A percentile compares a stretch with the other conserved stretches of the same genome.
Conservation (phyloP, 2,329 filamentous ascomycete genomes). For the Trichoderma atrobrunneum region DNA sequence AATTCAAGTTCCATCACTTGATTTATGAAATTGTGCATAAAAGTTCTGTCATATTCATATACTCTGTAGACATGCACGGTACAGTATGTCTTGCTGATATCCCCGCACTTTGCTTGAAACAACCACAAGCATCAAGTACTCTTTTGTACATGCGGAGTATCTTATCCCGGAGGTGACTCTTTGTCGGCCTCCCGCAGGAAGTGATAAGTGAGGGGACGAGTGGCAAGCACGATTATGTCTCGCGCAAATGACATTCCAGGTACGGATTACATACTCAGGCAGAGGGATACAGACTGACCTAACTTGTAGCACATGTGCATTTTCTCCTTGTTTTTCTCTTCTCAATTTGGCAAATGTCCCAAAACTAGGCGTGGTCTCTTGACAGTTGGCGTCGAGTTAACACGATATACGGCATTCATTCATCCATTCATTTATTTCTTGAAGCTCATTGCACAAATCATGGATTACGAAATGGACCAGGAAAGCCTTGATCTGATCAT, state of each 20-base stretch:
- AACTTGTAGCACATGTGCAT: not conserved
- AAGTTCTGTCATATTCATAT: not conserved
- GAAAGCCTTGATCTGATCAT: slow-evolving; percentile 23
- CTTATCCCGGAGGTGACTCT: not conserved
- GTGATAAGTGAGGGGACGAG: not conserved
- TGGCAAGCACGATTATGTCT: not conserved
- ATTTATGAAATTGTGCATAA: not conserved
- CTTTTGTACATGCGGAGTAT: not conserved
- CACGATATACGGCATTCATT: too few relatives aligned
- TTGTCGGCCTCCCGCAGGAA: not conserved
- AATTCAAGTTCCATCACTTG: not conserved
- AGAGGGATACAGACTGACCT: not conserved
- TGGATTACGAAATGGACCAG: slow-evolving; percentile 9
- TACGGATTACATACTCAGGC: not conserved
- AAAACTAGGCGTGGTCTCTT: not conserved
- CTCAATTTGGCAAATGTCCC: not conserved
- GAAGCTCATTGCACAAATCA: not conserved
- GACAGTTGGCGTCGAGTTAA: too few relatives aligned
- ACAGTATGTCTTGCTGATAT: not conserved
- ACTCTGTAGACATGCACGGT: not conserved
- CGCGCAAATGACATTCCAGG: not conserved
- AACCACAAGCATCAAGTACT: not conserved
- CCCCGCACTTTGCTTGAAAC: not conserved
- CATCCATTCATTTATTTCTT: not conserved
- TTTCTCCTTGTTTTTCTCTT: not conserved